Percentiles rank a stretch among this genome's conserved stretches.
These are phyloP conservation scores for Penicillium sp. DNA, from an alignment of 2,329 filamentous ascomycete species.

Conservation along the genomic window DNA sequence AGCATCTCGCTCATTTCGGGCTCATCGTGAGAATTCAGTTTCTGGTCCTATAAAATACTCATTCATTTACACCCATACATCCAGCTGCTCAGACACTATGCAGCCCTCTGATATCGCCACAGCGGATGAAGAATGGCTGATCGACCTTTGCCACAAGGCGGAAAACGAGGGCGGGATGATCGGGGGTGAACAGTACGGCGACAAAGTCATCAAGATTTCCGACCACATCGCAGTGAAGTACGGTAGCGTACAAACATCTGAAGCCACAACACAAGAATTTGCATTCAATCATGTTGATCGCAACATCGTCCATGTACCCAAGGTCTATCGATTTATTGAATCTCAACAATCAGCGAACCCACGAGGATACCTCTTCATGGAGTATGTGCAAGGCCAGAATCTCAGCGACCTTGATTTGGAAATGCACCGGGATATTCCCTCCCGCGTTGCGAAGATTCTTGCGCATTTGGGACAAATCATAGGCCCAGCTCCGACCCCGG, in stretches of 20 bases:
- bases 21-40: not conserved
- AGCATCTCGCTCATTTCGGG: not conserved
- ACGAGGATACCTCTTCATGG: conserved; percentile 18
- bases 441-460: conserved; percentile 13
- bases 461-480: conserved; percentile 8
- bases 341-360: not conserved
- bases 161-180: conserved; percentile 2
- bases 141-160: conserved; percentile 2
- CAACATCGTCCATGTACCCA: conserved; percentile 14
- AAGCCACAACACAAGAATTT: conserved; percentile 6
- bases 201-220: conserved; percentile 5
- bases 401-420: conserved; percentile 2
- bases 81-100: not conserved
- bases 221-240: conserved; percentile 5
- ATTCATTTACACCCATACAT: not conserved
- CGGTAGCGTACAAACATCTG: conserved; percentile 1
- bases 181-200: not conserved
- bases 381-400: conserved; percentile 13
- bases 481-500: conserved; percentile 5
- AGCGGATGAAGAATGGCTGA: not conserved
- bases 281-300: conserved; percentile 13
- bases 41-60: not conserved
- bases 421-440: conserved; percentile 7
- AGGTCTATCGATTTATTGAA: conserved; percentile 16
- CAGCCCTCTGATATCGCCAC: conserved; percentile 1